Base-by-base conservation (phyloP, 345 rosid genomes). In the Carallia brachiata region DNA sequence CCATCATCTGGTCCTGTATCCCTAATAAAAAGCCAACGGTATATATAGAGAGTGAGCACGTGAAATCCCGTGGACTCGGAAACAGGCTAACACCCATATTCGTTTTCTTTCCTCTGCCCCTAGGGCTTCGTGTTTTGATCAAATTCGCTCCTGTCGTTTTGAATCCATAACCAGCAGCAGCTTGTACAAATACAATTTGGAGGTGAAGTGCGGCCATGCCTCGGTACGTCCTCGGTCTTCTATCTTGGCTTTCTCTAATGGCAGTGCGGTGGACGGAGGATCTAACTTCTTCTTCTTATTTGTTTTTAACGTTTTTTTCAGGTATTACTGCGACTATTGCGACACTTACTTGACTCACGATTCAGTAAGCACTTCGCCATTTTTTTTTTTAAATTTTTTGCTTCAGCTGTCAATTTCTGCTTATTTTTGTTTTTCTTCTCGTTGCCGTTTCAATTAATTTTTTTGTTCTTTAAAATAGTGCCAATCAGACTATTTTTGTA, bases 321-420 rank as follows among this genome's bases (percentile, higher is more conserved):
- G 99, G 84, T 92, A 95, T 71, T 95, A 95, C 84, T 95, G 99
- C 68, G 99, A 95, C 76, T 95, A 95, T 72, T 90, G 99, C 70
- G 99, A 95, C 66, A 95, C 99, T 62, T 95, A 92, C 69, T 83
- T 95, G 85, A 95, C 99, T 56, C 99, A 95, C 81, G 99, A 95
- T 82, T 90, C 99, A 36, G 97, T 95, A 82, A 82, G 90, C 82
- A 7, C 56, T 53, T 36, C 15, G 52, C 3, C 32, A 32, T 54
- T 7, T 36, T 18, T 28, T 23, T 23, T 23, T 23, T 23, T 23
- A 23, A 23, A 23, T 23, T 23, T 23, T 28, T 6, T 36, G 36
- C 17, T 50, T n/a, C 40, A 15, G 37, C 23, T 19, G n/a, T 6
- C 18, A 8, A 55, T 23, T 9, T 23, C 60, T 19, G 10, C 9